Percentiles rank a stretch among this genome's conserved stretches.
These are phyloP conservation scores for Lojkania enalia DNA, from an alignment of 2,329 filamentous ascomycete species.

Conservation along the genomic window DNA sequence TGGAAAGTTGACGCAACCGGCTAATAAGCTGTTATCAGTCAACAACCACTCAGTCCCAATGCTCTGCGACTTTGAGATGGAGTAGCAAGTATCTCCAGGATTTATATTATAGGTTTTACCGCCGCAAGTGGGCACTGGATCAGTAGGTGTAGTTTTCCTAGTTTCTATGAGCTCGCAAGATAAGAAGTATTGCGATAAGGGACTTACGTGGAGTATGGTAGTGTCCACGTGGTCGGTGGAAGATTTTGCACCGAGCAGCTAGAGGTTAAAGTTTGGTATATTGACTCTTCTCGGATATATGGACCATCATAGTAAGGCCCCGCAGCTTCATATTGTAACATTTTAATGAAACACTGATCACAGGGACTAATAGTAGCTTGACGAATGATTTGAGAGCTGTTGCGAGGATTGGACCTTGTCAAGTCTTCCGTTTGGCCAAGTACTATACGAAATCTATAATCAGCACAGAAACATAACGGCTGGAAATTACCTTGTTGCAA, in stretches of 20 bases:
- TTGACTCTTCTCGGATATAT: neutral
- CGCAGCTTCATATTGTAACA: neutral
- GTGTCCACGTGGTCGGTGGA: neutral
- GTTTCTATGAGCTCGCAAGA: too few species aligned
- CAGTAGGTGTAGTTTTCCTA: neutral
- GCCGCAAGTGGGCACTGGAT: neutral
- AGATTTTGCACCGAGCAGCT: neutral
- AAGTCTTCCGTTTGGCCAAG: neutral
- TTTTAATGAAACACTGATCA: neutral
- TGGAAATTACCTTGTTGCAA: neutral
- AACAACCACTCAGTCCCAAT: conserved; percentile 10
- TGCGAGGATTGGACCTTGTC: too few species aligned
- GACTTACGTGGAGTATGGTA: neutral
- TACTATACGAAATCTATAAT: neutral
- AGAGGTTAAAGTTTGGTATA: neutral
- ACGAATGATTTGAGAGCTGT: neutral
- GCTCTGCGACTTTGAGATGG: conserved; percentile 1
- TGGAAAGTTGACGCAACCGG: conserved; percentile 6
- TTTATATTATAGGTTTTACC: neutral
- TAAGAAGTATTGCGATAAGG: too few species aligned
- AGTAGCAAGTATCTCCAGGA: neutral
- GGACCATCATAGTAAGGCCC: neutral
- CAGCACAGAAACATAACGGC: neutral
- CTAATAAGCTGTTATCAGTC: conserved; percentile 5
- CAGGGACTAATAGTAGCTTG: neutral